Conservation (phyloP, 495 filamentous ascomycete genomes). For the Penicillium manginii region DNA sequence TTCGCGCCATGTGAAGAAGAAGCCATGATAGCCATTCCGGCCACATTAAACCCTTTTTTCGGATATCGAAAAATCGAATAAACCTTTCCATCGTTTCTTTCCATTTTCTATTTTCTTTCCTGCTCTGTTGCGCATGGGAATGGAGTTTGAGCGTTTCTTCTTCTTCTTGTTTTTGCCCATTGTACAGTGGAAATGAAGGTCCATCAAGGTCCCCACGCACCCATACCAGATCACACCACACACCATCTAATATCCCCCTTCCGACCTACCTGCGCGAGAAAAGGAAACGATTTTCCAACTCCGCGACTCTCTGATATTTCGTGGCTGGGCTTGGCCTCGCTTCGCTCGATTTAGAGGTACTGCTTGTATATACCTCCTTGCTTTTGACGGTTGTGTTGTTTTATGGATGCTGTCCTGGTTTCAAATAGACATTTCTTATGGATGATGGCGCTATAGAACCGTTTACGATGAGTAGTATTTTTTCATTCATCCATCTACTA, state of each 20-base stretch:
- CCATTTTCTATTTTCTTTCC: not conserved
- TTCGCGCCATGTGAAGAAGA: constrained; percentile 52
- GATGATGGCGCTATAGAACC: too few species aligned
- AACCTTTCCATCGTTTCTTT: not conserved
- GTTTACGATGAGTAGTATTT: too few species aligned
- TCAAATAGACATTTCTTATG: too few species aligned
- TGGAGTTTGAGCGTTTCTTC: constrained; percentile 33
- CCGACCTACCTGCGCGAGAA: too few species aligned
- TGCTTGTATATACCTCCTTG: too few species aligned
- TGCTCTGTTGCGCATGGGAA: constrained; percentile 27
- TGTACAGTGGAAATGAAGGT: constrained; percentile 5
- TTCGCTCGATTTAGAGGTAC: too few species aligned
- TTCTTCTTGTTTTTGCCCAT: constrained; percentile 11
- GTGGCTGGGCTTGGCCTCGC: too few species aligned
- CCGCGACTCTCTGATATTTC: too few species aligned
- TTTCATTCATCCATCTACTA: too few species aligned
- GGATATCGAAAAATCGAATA: constrained; percentile 1
- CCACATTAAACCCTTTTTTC: constrained; percentile 18
- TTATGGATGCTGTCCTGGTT: too few species aligned
- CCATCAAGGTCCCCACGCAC: not conserved
- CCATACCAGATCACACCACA: not conserved
- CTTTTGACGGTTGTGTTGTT: too few species aligned
- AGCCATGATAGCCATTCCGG: constrained; percentile 41
- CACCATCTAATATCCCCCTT: not conserved
- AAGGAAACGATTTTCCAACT: too few species aligned